phyloP scores from a whole-genome alignment of 257 asterid genomes.

The Solanum chilense region DNA sequence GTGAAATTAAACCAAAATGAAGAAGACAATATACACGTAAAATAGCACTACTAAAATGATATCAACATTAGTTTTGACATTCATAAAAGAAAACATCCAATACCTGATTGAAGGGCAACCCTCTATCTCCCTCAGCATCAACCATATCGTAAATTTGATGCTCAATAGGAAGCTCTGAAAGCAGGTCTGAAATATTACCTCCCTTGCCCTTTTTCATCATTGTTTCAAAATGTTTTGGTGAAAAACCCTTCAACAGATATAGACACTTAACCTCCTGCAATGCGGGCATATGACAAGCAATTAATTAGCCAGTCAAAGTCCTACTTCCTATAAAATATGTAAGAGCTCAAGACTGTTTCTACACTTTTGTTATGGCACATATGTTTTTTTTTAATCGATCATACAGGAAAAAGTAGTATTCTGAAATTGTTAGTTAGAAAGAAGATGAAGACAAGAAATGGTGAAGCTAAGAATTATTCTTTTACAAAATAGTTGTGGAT shows the following conservation, averaged over 20 bases:
- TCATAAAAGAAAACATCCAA: slow-evolving; percentile 9
- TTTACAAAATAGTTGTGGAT: background rate
- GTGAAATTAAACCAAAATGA: background rate
- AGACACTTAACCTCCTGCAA: slow-evolving; percentile 65
- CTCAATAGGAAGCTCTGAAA: slow-evolving; percentile 79
- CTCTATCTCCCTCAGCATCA: slow-evolving; percentile 74
- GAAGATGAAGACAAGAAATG: background rate
- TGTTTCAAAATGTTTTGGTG: slow-evolving; percentile 60
- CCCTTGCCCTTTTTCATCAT: slow-evolving; percentile 33
- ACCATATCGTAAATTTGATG: slow-evolving; percentile 82
- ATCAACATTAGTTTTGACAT: background rate
- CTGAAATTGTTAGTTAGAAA: background rate
- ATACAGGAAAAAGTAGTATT: background rate
- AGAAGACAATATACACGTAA: background rate
- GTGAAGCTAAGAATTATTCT: background rate
- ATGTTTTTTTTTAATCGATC: background rate
- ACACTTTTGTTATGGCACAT: background rate
- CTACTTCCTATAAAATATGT: background rate
- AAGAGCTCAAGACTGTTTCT: background rate
- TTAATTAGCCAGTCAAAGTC: background rate
- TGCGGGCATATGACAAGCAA: background rate
- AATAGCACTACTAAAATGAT: background rate
- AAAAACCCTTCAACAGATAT: slow-evolving; percentile 67
- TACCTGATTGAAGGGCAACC: slow-evolving; percentile 69
- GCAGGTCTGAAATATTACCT: slow-evolving; percentile 65